phyloP scores from a whole-genome alignment of 2,329 filamentous ascomycete species.

The Aspergillus clavatus region DNA sequence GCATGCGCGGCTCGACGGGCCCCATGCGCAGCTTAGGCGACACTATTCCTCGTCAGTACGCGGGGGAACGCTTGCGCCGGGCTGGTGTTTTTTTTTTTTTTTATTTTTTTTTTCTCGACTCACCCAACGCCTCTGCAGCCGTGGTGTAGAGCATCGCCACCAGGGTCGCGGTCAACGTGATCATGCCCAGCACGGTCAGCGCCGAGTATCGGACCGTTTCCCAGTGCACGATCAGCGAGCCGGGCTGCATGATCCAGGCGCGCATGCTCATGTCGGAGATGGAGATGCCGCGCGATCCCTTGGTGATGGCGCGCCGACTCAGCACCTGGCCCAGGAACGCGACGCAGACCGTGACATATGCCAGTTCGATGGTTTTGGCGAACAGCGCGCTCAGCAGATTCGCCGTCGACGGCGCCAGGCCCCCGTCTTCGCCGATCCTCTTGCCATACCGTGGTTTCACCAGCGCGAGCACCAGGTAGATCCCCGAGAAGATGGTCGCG shows the following conservation, averaged over 20 bases:
- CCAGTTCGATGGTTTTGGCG: slow-evolving; percentile 72
- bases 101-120: too few relatives aligned
- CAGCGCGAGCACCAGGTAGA: slow-evolving; percentile 61
- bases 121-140: slow-evolving; percentile 64
- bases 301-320: slow-evolving; percentile 62
- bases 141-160: slow-evolving; percentile 70
- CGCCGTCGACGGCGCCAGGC: slow-evolving; percentile 58
- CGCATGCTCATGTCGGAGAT: slow-evolving; percentile 75
- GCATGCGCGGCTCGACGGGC: slow-evolving; percentile 43
- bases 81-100: too few relatives aligned
- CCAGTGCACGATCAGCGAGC: slow-evolving; percentile 66
- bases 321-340: slow-evolving; percentile 70
- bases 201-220: slow-evolving; percentile 61
- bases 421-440: slow-evolving; percentile 45
- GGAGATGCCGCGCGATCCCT: slow-evolving; percentile 59
- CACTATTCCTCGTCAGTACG: slow-evolving; percentile 42
- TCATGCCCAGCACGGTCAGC: slow-evolving; percentile 57
- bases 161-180: slow-evolving; percentile 62
- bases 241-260: slow-evolving; percentile 68
- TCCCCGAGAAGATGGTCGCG: slow-evolving; percentile 33
- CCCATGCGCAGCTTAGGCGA: slow-evolving; percentile 65
- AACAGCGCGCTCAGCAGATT: slow-evolving; percentile 63
- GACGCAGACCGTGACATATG: slow-evolving; percentile 73
- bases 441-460: slow-evolving; percentile 58
- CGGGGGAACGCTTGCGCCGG: too few relatives aligned